A percentile compares a stretch with the other conserved stretches of the same genome.
phyloP scores from a whole-genome alignment of 179 eudicot species.

The Drosera spatulata region DNA sequence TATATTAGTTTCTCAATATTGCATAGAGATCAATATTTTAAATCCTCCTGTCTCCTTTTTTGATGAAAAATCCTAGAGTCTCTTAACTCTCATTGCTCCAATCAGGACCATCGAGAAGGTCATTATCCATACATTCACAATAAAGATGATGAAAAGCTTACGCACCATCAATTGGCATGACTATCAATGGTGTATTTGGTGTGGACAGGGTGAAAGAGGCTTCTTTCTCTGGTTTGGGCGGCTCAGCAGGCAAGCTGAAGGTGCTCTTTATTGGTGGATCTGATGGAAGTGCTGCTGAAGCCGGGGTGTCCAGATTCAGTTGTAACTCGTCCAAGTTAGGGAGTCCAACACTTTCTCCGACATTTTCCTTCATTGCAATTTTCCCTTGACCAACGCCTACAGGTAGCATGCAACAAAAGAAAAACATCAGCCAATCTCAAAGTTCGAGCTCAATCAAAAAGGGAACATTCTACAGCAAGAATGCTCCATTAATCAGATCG shows the following conservation, averaged over 20 bases:
- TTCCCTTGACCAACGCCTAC: neutral
- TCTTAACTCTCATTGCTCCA: no score
- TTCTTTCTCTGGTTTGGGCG: neutral
- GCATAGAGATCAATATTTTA: no score
- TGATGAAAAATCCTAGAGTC: no score
- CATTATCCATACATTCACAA: neutral
- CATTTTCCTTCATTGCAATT: neutral
- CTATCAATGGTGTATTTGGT: neutral
- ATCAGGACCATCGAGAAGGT: no score
- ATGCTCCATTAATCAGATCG: no score
- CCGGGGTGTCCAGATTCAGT: neutral
- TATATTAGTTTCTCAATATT: no score
- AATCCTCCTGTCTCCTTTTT: no score
- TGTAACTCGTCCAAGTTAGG: neutral
- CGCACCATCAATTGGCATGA: neutral
- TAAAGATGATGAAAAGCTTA: neutral
- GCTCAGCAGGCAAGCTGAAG: neutral
- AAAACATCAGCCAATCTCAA: neutral
- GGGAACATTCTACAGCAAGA: no score
- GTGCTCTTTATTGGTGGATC: no score
- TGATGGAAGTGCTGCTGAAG: neutral
- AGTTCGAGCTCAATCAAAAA: neutral
- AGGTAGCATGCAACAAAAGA: neutral
- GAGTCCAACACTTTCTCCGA: neutral
- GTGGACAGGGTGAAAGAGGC: neutral